phyloP scores from a whole-genome alignment of 2,329 filamentous ascomycete genomes.

The Sphaceloma murrayae region DNA sequence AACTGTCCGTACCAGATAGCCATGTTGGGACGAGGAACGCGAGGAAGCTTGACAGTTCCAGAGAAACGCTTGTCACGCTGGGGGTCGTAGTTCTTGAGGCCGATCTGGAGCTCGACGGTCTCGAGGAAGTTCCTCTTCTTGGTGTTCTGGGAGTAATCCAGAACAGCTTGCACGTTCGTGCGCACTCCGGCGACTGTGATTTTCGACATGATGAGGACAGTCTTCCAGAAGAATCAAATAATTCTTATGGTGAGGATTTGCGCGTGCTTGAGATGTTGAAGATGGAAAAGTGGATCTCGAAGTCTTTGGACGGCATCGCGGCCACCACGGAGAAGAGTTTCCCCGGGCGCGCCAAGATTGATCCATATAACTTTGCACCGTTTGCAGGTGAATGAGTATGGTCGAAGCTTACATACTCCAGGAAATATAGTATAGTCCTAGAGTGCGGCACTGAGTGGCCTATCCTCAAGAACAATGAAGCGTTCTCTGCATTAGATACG shows the following conservation, averaged over 20 bases:
- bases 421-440: too few species aligned
- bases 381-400: too few species aligned
- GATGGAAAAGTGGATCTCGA: constrained; percentile 3
- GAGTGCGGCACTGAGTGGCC: too few species aligned
- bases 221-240: constrained; percentile 42
- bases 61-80: constrained; percentile 99
- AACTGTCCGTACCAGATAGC: constrained; percentile 57
- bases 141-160: constrained; percentile 64
- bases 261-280: not conserved
- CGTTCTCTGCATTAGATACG: constrained; percentile 24
- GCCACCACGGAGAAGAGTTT: not conserved
- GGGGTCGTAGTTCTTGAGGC: constrained; percentile 95
- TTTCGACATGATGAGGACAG: constrained; percentile 53
- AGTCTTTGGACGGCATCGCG: constrained; percentile 7
- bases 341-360: too few species aligned
- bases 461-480: too few species aligned
- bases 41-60: constrained; percentile 91
- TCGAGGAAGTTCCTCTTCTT: constrained; percentile 37
- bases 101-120: constrained; percentile 58
- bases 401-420: too few species aligned
- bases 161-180: constrained; percentile 83
- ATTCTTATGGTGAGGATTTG: constrained; percentile 23
- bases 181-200: constrained; percentile 88
- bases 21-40: constrained; percentile 86
- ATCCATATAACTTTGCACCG: not conserved